Evolutionary conservation across 2,329 filamentous ascomycete genomes (phyloP), one percentile per base, ranked within the genome.

Genomic region (Colletotrichum sp.): DNA sequence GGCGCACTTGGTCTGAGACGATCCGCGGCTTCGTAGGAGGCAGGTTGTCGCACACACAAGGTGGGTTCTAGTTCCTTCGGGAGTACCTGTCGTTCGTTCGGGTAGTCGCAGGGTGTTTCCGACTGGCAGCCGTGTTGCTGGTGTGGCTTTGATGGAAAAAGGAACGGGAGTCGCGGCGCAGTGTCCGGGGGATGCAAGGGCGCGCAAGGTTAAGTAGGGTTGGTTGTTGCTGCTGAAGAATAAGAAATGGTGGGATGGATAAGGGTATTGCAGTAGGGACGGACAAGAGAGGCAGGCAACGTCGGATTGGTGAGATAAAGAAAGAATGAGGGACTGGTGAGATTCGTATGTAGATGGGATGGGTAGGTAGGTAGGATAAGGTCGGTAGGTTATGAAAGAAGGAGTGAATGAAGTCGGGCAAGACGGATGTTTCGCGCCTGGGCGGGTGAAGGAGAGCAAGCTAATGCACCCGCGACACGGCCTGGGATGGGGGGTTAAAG

Each of bases 121-220:
- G 30, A 62, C 49, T 32, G 44, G 71, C 64, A 55, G 64, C 24
- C 49, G 65, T 57, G 64, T 57, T 66, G 69, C 12, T 73, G 71
- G 59, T n/a, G 4, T 55, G 28, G 52, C 34, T 55, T 36, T n/a
- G 21, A 8, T 26, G 62, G 15, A 67, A 52, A 72, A 63, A 49
- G 44, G 69, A 62, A 67, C 55, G 15, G 49, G 36, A 36, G 70
- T 49, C 74, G 64, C 74, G 59, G 49, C 44, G 34, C 49, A 12
- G 64, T 30, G 72, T 73, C 63, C 64, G 16, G 21, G 34, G 70
- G 72, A 63, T 60, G 70, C 73, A 76, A 69, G 74, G 70, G 64
- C 59, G 44, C 44, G 28, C 36, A 52, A 34, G 64, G 69, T 36
- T 44, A 15, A 26, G 18, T 64, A 62, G 24, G n/a, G 26, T 26